Evolutionary conservation across 139 green algal species (phyloP).

Genomic region (Micractinium conductrix): DNA sequence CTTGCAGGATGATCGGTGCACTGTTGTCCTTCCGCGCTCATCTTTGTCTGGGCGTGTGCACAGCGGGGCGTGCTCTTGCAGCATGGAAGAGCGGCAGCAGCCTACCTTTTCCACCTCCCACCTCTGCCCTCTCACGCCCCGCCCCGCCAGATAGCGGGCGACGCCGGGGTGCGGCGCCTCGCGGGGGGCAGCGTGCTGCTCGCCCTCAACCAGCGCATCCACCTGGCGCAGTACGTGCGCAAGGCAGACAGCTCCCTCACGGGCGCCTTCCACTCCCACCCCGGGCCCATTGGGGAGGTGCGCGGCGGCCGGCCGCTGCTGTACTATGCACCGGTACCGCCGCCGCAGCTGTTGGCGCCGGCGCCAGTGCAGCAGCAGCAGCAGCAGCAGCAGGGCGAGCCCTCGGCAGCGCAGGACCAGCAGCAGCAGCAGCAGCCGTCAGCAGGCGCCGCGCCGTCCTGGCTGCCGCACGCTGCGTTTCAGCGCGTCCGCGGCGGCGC

Average conservation of each 20-base stretch:
- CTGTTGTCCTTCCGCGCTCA: no score
- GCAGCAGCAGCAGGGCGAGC: not conserved
- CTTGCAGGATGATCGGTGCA: not conserved
- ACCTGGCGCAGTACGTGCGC: slow-evolving; percentile 31
- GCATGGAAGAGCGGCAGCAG: not conserved
- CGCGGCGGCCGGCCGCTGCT: slow-evolving; percentile 23
- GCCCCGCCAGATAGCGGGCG: not conserved
- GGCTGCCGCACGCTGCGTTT: not conserved
- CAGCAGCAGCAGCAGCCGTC: not conserved
- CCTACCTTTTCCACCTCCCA: not conserved
- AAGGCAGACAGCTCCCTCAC: slow-evolving; percentile 55
- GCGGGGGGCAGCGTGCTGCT: slow-evolving; percentile 37
- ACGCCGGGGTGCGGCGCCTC: no score
- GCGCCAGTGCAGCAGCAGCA: not conserved
- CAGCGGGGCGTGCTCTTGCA: not conserved
- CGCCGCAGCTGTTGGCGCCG: not conserved
- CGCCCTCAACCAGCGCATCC: slow-evolving; percentile 39
- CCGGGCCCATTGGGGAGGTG: slow-evolving; percentile 40
- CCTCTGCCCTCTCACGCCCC: not conserved
- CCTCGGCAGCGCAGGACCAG: not conserved
- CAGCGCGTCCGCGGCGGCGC: not conserved
- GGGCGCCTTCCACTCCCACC: slow-evolving; percentile 44
- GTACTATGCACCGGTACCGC: slow-evolving; percentile 18
- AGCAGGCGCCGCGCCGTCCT: not conserved
- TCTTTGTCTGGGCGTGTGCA: not conserved